Conservation (phyloP, 345 rosid genomes). For the Alliaria petiolata region DNA sequence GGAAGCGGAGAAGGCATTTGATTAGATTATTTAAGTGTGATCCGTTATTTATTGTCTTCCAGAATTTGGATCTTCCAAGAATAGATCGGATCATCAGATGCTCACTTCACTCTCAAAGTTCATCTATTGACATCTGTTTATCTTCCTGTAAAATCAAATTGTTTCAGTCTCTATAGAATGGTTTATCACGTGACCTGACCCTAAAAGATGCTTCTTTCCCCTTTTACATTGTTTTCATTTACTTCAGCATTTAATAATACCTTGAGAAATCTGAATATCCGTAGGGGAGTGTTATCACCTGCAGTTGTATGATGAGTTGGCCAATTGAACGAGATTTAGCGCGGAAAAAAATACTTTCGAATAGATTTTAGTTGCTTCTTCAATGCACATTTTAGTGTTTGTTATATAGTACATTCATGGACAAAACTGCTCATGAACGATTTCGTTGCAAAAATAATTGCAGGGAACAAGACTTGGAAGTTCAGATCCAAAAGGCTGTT, state of each 20-base stretch:
- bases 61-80: slow-evolving; percentile 92
- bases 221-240: too few species aligned
- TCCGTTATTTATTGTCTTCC: slow-evolving; percentile 13
- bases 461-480: slow-evolving; percentile 99
- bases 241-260: slow-evolving; percentile 23
- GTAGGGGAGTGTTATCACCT: background rate
- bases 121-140: background rate
- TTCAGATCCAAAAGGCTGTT: slow-evolving; percentile 98
- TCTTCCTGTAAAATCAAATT: background rate
- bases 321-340: background rate
- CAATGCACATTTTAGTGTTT: background rate
- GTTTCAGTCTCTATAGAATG: slow-evolving; percentile 8
- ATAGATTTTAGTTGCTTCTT: background rate
- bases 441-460: slow-evolving; percentile 25
- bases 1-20: too few species aligned
- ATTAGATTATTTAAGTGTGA: background rate
- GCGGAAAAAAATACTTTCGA: background rate
- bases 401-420: background rate
- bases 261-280: slow-evolving; percentile 2
- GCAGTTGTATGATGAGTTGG: background rate
- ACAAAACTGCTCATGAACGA: background rate
- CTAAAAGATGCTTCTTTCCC: slow-evolving; percentile 33
- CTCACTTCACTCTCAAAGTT: slow-evolving; percentile 90
- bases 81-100: slow-evolving; percentile 93
- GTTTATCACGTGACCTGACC: slow-evolving; percentile 21